phyloP scores from a whole-genome alignment of 2,329 filamentous ascomycete species.

The Plectosphaerella cucumerina region DNA sequence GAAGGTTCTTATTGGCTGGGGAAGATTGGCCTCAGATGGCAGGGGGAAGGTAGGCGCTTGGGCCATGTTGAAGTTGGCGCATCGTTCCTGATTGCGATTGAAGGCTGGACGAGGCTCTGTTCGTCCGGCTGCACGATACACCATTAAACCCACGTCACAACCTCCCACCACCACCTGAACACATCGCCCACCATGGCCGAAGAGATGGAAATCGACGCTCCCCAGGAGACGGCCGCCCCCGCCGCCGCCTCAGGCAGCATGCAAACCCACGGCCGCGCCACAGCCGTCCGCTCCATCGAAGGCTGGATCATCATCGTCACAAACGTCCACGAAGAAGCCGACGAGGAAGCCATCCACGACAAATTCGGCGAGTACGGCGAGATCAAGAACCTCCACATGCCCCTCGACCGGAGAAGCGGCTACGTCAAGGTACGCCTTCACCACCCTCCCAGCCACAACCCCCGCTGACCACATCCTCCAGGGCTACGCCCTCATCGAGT shows the following conservation, averaged over 20 bases:
- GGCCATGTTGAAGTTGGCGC: no score
- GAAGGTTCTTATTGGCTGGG: not conserved
- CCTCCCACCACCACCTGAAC: not conserved
- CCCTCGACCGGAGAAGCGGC: constrained; percentile 75
- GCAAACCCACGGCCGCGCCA: constrained; percentile 69
- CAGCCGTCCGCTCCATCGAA: constrained; percentile 80
- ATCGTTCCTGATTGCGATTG: not conserved
- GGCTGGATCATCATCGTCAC: constrained; percentile 86
- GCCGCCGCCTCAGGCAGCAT: constrained; percentile 51
- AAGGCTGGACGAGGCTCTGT: not conserved
- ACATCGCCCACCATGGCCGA: constrained; percentile 39
- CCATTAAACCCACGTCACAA: not conserved
- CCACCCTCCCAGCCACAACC: not conserved
- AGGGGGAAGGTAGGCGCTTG: not conserved
- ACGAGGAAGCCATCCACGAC: constrained; percentile 78
- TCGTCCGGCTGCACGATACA: not conserved
- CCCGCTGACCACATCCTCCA: constrained; percentile 24
- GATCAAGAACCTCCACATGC: constrained; percentile 83
- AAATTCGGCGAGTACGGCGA: constrained; percentile 80
- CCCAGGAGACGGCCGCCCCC: constrained; percentile 18
- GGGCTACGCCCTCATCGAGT: constrained; percentile 85
- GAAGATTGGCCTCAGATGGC: not conserved
- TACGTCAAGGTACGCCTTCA: constrained; percentile 68
- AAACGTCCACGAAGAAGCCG: constrained; percentile 83
- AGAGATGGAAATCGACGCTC: constrained; percentile 58